A percentile compares a stretch with the other conserved stretches of the same genome.
Conservation (phyloP, 371 early-diverging fungal genomes). For the Apophysomyces variabilis region DNA sequence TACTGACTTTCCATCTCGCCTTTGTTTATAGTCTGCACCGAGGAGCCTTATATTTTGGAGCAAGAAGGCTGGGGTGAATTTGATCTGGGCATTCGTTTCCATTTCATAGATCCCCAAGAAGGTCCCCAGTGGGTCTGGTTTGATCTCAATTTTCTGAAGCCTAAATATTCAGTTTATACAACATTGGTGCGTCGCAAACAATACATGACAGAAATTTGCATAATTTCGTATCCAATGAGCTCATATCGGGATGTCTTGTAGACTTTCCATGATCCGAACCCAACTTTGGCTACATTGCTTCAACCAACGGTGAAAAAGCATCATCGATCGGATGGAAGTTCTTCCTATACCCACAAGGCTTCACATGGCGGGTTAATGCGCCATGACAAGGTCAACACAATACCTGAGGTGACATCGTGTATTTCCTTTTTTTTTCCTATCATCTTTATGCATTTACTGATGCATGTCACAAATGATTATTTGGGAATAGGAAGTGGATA, state of each 20-base stretch:
- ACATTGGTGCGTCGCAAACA: slow-evolving; percentile 28
- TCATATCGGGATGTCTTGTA: not conserved
- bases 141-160: slow-evolving; percentile 67
- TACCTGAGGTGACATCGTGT: slow-evolving; percentile 33
- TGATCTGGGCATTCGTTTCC: slow-evolving; percentile 65
- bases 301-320: slow-evolving; percentile 5
- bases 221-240: too few relatives aligned
- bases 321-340: not conserved
- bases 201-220: too few relatives aligned
- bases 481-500: not conserved
- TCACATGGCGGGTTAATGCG: not conserved
- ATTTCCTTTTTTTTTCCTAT: not conserved
- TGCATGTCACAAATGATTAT: not conserved
- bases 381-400: not conserved
- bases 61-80: slow-evolving; percentile 81
- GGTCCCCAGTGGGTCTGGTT: slow-evolving; percentile 59
- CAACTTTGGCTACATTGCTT: slow-evolving; percentile 6
- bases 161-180: slow-evolving; percentile 48
- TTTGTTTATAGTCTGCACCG: slow-evolving; percentile 49
- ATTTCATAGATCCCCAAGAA: slow-evolving; percentile 54
- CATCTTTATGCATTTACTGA: too few relatives aligned
- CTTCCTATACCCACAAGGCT: not conserved
- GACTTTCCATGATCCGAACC: slow-evolving; percentile 22
- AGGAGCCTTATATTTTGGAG: slow-evolving; percentile 62
- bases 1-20: not conserved